Percentiles rank a stretch among this genome's conserved stretches.
Evolutionary conservation across 108 stramenopile genomes (phyloP).

Genomic region (Skeletonema grethae): DNA sequence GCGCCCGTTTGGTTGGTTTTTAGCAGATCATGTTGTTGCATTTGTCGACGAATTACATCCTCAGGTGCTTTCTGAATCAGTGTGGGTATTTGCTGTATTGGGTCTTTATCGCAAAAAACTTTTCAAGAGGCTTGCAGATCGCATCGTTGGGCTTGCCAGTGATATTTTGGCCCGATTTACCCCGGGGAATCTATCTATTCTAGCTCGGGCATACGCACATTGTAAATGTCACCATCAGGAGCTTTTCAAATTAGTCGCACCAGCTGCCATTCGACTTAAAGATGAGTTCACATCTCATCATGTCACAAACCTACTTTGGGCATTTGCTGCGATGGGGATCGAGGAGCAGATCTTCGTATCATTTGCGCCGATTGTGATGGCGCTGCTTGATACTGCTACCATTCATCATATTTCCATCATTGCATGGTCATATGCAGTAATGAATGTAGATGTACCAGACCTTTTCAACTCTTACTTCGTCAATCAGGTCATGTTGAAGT

Average conservation of each 20-base stretch:
- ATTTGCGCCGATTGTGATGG: slow-evolving; percentile 12
- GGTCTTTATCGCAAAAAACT: neutral
- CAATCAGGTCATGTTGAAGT: neutral
- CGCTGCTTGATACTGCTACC: slow-evolving; percentile 22
- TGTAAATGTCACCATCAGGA: neutral
- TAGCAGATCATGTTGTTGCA: slow-evolving; percentile 9
- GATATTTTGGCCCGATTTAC: no score
- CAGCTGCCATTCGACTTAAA: slow-evolving; percentile 18
- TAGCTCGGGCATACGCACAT: no score
- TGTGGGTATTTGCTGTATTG: slow-evolving; percentile 11
- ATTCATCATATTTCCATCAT: slow-evolving; percentile 42
- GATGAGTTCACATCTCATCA: slow-evolving; percentile 39
- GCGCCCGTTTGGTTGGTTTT: no score
- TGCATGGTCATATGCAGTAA: slow-evolving; percentile 44
- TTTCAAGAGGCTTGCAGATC: neutral
- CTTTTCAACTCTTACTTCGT: slow-evolving; percentile 33
- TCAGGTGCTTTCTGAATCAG: neutral
- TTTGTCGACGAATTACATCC: neutral
- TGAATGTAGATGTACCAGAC: slow-evolving; percentile 22
- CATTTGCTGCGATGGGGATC: slow-evolving; percentile 26
- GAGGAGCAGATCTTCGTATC: slow-evolving; percentile 29
- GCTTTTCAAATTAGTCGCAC: neutral
- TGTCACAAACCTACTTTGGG: slow-evolving; percentile 47
- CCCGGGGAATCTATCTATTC: no score
- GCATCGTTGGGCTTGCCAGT: no score